A percentile compares a stretch with the other conserved stretches of the same genome.
Evolutionary conservation across 2,329 filamentous ascomycete genomes (phyloP).

Genomic region (Neofusicoccum sp.): DNA sequence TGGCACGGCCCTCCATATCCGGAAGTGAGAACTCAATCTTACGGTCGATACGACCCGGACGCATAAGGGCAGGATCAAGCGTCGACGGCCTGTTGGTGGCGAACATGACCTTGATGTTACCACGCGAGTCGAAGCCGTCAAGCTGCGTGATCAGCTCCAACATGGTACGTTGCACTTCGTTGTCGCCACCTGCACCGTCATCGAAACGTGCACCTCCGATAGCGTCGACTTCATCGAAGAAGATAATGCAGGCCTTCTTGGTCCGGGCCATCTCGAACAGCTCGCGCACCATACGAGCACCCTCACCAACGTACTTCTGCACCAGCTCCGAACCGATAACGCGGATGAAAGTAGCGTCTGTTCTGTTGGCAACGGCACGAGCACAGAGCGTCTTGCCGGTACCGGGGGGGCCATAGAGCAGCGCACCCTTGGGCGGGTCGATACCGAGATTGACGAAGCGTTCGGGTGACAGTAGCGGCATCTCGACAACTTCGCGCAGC

Average conservation of each 20-base stretch:
- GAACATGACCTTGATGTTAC: constrained; percentile 99
- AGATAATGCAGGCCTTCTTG: constrained; percentile 99
- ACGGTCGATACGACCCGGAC: constrained; percentile 93
- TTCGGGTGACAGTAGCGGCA: constrained; percentile 94
- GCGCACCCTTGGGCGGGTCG: constrained; percentile 94
- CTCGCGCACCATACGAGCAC: constrained; percentile 96
- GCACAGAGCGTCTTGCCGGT: constrained; percentile 99
- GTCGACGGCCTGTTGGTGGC: constrained; percentile 96
- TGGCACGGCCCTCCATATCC: constrained; percentile 94
- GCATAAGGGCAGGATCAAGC: constrained; percentile 94
- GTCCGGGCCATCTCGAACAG: constrained; percentile 99
- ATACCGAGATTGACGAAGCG: constrained; percentile 98
- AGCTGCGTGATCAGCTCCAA: constrained; percentile 95
- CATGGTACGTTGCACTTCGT: constrained; percentile 98
- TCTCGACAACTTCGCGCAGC: constrained; percentile 96
- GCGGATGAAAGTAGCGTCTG: constrained; percentile 96
- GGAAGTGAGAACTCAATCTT: constrained; percentile 99
- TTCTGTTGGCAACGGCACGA: constrained; percentile 94
- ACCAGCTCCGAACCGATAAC: constrained; percentile 98
- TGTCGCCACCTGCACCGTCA: constrained; percentile 93
- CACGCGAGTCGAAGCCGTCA: constrained; percentile 92
- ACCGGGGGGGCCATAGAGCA: constrained; percentile 94
- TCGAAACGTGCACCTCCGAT: constrained; percentile 96
- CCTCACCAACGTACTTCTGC: constrained; percentile 98
- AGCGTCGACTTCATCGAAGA: constrained; percentile 98